Evolutionary conservation across 2,329 filamentous ascomycete species (phyloP).

Genomic region (Diaporthe humulicola): DNA sequence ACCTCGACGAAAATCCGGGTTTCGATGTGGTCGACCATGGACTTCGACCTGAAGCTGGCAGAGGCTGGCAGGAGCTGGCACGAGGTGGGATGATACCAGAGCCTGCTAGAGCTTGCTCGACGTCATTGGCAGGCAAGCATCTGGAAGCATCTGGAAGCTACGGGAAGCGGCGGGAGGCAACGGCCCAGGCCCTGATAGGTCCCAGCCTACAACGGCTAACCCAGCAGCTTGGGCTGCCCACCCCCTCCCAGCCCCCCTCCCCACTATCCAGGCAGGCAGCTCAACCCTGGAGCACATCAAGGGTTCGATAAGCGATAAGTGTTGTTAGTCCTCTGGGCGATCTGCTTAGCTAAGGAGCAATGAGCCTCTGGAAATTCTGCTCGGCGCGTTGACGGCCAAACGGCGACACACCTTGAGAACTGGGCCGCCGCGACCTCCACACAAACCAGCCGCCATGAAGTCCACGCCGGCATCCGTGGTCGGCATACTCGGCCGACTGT

Average conservation of each 20-base stretch:
- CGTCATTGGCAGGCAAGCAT: slow-evolving; percentile 35
- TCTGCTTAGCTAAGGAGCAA: slow-evolving; percentile 36
- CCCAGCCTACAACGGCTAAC: slow-evolving; percentile 16
- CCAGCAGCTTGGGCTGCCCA: neutral
- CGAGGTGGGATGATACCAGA: slow-evolving; percentile 31
- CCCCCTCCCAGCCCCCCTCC: neutral
- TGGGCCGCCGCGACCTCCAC: slow-evolving; percentile 50
- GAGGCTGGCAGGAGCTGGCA: slow-evolving; percentile 26
- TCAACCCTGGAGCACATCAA: neutral
- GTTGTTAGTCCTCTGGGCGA: neutral
- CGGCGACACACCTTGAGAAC: slow-evolving; percentile 38
- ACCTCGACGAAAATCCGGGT: neutral
- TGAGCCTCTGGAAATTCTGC: slow-evolving; percentile 35
- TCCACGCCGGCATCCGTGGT: slow-evolving; percentile 50
- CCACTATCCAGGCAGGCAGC: neutral
- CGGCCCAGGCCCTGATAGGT: neutral
- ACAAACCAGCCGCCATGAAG: slow-evolving; percentile 48
- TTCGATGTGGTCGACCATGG: slow-evolving; percentile 29
- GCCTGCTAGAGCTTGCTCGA: slow-evolving; percentile 24
- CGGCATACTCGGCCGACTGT: slow-evolving; percentile 51
- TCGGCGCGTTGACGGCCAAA: slow-evolving; percentile 39
- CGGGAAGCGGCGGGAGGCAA: slow-evolving; percentile 20
- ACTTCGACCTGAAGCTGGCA: slow-evolving; percentile 34
- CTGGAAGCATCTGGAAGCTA: slow-evolving; percentile 36
- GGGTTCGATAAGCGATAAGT: slow-evolving; percentile 12